These are phyloP conservation scores for Saturnispora quitensis DNA, from an alignment of 805 yeast species.

Conservation along the genomic window DNA sequence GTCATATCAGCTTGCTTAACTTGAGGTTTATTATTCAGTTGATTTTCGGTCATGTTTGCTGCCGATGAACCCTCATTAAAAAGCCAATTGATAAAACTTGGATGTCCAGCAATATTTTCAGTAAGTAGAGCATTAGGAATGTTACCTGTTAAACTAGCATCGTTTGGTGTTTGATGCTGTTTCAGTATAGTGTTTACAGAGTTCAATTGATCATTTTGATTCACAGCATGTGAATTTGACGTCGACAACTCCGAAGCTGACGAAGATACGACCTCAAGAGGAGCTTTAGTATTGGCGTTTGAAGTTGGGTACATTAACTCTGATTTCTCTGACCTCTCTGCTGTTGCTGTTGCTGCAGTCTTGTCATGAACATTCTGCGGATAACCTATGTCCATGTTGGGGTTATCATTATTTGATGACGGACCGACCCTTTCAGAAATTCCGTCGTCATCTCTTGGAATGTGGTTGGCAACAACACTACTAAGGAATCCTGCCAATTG, in stretches of 20 bases:
- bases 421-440: neutral
- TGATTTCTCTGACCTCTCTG: neutral
- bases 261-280: neutral
- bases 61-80: conserved; percentile 11
- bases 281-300: neutral
- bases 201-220: neutral
- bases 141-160: neutral
- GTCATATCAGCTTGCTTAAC: conserved; percentile 2
- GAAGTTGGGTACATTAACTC: neutral
- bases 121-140: neutral
- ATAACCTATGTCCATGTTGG: neutral
- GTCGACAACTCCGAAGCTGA: neutral
- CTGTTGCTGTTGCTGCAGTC: neutral
- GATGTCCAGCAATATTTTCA: conserved; percentile 8
- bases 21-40: neutral
- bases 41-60: conserved; percentile 9
- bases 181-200: neutral
- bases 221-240: neutral
- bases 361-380: neutral
- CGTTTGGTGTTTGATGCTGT: neutral
- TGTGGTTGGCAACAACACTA: conserved; percentile 9
- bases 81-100: conserved; percentile 23
- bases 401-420: neutral
- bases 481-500: conserved; percentile 7
- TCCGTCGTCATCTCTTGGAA: neutral